phyloP scores from a whole-genome alignment of 2,329 filamentous ascomycete genomes.

The Ascochyta rabiei region DNA sequence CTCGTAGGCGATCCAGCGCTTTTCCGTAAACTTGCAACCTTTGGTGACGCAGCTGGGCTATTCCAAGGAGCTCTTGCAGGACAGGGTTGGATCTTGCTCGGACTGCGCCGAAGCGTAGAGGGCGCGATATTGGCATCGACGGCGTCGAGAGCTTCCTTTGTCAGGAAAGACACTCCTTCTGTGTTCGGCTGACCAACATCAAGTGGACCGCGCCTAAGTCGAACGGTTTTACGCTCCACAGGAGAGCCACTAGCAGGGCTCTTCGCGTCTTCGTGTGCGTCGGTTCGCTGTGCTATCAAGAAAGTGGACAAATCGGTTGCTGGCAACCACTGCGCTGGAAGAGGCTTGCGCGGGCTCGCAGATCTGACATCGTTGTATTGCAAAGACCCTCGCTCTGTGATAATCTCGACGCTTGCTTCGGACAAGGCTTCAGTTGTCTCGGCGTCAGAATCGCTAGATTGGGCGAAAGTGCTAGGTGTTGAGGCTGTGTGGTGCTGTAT shows the following conservation, averaged over 20 bases:
- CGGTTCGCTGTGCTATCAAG: constrained; percentile 32
- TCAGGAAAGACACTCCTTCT: constrained; percentile 32
- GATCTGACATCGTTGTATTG: background rate
- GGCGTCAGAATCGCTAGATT: constrained; percentile 5
- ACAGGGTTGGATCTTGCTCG: constrained; percentile 19
- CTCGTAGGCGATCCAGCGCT: constrained; percentile 21
- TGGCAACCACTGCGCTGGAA: constrained; percentile 35
- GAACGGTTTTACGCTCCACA: constrained; percentile 22
- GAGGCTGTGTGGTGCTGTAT: constrained; percentile 4
- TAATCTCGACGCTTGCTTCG: constrained; percentile 1
- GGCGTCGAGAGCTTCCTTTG: constrained; percentile 34
- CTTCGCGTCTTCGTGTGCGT: constrained; percentile 28
- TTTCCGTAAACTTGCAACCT: constrained; percentile 17
- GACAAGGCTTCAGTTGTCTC: constrained; percentile 15
- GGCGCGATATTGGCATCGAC: constrained; percentile 29
- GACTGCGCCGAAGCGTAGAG: constrained; percentile 11
- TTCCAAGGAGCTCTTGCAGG: constrained; percentile 28
- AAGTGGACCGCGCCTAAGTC: constrained; percentile 23
- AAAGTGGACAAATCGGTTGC: constrained; percentile 22
- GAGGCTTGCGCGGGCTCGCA: constrained; percentile 33
- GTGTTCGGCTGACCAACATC: constrained; percentile 21
- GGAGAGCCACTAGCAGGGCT: constrained; percentile 19
- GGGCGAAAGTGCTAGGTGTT: constrained; percentile 2
- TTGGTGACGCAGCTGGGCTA: constrained; percentile 25
- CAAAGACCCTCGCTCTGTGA: background rate